Evolutionary conservation across 192 early-diverging fungal genomes (phyloP).

Genomic region (Funneliformis geosporum): DNA sequence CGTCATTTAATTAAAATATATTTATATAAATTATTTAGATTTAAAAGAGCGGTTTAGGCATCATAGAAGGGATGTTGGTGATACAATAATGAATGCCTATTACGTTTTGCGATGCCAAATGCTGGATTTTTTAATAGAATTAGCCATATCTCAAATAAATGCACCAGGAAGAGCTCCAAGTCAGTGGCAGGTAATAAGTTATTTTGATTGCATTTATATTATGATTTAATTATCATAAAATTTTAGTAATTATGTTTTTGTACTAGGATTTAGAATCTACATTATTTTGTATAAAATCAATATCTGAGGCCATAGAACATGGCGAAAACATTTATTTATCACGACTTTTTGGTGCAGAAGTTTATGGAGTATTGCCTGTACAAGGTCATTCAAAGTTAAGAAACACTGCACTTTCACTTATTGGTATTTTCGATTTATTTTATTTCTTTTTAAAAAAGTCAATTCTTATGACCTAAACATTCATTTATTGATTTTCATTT

Average conservation of each 20-base stretch:
- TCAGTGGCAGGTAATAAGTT: constrained; percentile 35
- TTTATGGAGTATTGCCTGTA: constrained; percentile 52
- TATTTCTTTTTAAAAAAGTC: background rate
- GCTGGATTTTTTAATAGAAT: constrained; percentile 48
- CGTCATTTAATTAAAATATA: background rate
- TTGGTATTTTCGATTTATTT: constrained; percentile 39
- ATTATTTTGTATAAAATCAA: constrained; percentile 63
- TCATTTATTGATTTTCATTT: constrained; percentile 18
- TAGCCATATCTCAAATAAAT: constrained; percentile 34
- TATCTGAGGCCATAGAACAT: constrained; percentile 65
- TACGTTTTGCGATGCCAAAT: constrained; percentile 63
- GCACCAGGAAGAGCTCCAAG: constrained; percentile 16
- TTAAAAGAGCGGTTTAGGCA: constrained; percentile 57
- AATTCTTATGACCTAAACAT: background rate
- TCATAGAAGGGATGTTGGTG: constrained; percentile 73
- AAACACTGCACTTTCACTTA: constrained; percentile 47
- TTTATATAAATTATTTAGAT: constrained; percentile 35
- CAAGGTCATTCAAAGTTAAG: constrained; percentile 44
- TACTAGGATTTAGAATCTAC: constrained; percentile 53
- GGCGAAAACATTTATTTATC: constrained; percentile 55
- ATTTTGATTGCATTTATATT: background rate
- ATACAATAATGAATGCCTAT: constrained; percentile 70
- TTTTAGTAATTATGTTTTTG: background rate
- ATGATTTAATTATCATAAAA: background rate
- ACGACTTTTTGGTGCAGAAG: constrained; percentile 59